Conservation (phyloP, 805 yeast species). For the Starmera caribaea region DNA sequence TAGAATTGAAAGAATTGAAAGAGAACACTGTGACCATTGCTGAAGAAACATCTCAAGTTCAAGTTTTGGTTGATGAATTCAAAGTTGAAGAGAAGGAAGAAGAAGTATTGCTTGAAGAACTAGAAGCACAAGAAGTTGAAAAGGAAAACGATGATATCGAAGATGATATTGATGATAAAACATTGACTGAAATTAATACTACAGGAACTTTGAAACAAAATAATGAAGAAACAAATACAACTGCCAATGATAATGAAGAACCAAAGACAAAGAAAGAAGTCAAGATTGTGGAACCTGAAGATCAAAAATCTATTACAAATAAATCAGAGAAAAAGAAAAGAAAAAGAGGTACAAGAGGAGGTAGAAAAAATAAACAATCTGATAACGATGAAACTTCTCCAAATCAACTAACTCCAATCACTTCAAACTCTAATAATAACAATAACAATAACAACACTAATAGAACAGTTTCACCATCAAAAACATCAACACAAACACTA, state of each 20-base stretch:
- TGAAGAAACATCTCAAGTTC: not conserved
- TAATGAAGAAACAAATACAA: not conserved
- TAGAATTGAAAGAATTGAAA: slow-evolving; percentile 18
- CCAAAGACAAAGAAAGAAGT: slow-evolving; percentile 14
- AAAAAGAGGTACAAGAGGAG: slow-evolving; percentile 83
- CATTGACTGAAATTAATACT: not conserved
- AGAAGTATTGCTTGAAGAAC: slow-evolving; percentile 8
- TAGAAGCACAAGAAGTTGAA: slow-evolving; percentile 2
- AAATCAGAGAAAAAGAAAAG: slow-evolving; percentile 37
- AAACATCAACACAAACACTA: too few species aligned
- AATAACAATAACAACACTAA: slow-evolving; percentile 1
- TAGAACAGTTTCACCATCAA: slow-evolving; percentile 14
- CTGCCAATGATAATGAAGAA: not conserved
- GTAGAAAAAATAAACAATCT: slow-evolving; percentile 40
- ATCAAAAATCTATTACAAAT: slow-evolving; percentile 3
- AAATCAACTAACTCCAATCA: not conserved
- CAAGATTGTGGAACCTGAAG: slow-evolving; percentile 18
- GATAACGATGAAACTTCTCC: too few species aligned
- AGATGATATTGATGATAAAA: not conserved
- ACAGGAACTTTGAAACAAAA: not conserved
- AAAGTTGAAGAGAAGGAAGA: slow-evolving; percentile 2
- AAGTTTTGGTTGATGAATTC: not conserved
- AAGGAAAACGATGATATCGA: slow-evolving; percentile 4
- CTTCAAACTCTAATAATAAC: slow-evolving; percentile 3
- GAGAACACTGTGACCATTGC: not conserved